These are phyloP conservation scores for Kwoniella mangroviensis DNA, from an alignment of 768 basidiomycete genomes.

Conservation along the genomic window DNA sequence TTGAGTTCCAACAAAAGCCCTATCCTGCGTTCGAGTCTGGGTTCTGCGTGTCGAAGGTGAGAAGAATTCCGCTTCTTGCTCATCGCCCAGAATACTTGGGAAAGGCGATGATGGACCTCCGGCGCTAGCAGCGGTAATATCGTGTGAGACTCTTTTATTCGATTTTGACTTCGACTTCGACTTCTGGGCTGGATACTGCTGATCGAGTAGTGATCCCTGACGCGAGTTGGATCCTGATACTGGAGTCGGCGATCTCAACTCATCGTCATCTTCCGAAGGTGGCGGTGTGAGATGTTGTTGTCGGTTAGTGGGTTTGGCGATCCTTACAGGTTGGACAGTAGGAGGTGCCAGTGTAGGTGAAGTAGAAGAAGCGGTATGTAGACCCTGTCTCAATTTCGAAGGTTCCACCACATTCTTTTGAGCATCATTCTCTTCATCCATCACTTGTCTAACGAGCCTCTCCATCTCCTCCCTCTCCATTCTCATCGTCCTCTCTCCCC, in stretches of 20 bases:
- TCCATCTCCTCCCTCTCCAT: constrained; percentile 45
- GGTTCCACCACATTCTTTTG: constrained; percentile 63
- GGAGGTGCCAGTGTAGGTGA: constrained; percentile 35
- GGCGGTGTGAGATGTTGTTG: constrained; percentile 25
- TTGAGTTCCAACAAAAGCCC: not conserved
- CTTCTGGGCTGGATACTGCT: not conserved
- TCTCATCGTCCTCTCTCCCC: constrained; percentile 59
- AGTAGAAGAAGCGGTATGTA: constrained; percentile 39
- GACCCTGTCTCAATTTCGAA: constrained; percentile 44
- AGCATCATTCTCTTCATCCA: constrained; percentile 61
- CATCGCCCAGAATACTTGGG: constrained; percentile 78
- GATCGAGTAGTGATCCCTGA: not conserved
- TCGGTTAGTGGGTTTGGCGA: constrained; percentile 10
- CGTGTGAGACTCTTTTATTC: constrained; percentile 1
- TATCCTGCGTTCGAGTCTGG: not conserved
- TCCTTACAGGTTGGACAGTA: constrained; percentile 31
- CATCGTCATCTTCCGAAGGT: constrained; percentile 28
- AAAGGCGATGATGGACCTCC: constrained; percentile 60
- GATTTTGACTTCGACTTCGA: constrained; percentile 12
- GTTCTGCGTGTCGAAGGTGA: constrained; percentile 14
- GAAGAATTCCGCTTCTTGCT: constrained; percentile 63
- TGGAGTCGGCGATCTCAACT: constrained; percentile 21
- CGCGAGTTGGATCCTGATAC: constrained; percentile 16
- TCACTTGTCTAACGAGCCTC: constrained; percentile 25
- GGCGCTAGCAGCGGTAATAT: not conserved